Evolutionary conservation across 768 basidiomycete genomes (phyloP), one percentile per base, ranked within the genome.

Genomic region (Mycena pura): DNA sequence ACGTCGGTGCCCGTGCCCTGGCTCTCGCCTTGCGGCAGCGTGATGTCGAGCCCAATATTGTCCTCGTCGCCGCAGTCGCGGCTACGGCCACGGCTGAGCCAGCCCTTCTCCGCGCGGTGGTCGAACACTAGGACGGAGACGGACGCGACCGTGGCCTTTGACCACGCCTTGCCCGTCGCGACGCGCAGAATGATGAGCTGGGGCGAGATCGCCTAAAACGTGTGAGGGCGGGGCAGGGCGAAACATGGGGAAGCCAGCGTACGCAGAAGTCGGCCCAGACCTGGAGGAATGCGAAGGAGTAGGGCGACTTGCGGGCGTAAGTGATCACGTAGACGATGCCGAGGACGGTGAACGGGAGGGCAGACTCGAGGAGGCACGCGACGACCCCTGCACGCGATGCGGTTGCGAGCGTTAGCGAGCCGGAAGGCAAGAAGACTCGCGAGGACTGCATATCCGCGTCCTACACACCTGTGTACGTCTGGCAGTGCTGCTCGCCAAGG

Each of bases 201-300:
- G n/a, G 67, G 64, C 11, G 62, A 59, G 17, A 68, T 59, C 6
- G 65, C 61, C 67, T 68, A 17, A 22, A 45, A 32, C n/a, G n/a
- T n/a, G n/a, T n/a, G 22, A 22, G 15, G 17, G 24, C 6, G 17
- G 1, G n/a, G 36, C 13, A 40, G 31, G 8, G 21, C 25, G 5
- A 19, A 19, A 22, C 39, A 24, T 5, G 21, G 34, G 6, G 43
- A 41, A 38, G 19, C 14, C 19, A 29, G 66, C 75, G 27, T 46
- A 77, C 77, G 41, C 71, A 72, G 55, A 74, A 72, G 49, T 74
- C 73, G 6, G 72, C 69, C 69, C 73, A 77, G 34, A 76, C 66
- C 25, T 72, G 72, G 41, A 68, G 67, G 58, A 77, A 64, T 17
- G 69, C 70, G 41, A 70, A 67, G 17, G 68, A 65, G 28, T 73